phyloP scores from a whole-genome alignment of 345 rosid species.

The Ricinus communis region DNA sequence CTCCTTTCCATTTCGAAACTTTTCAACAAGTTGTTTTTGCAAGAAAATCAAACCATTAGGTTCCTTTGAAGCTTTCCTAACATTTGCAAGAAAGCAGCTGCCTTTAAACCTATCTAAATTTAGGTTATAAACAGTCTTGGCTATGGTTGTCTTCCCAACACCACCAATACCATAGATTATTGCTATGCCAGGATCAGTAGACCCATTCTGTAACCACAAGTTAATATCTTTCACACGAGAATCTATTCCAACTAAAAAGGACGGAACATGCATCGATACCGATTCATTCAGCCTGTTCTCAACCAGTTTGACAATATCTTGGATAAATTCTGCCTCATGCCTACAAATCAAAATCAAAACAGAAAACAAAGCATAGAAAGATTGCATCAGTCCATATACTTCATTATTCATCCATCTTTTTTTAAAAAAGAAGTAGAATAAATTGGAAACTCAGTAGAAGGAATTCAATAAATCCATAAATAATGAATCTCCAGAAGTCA shows the following conservation, averaged over 20 bases:
- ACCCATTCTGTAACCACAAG: conserved; percentile 23
- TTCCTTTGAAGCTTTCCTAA: conserved; percentile 19
- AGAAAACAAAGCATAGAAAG: too few relatives aligned
- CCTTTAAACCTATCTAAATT: conserved; percentile 26
- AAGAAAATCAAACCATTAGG: conserved; percentile 13
- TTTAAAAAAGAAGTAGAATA: too few relatives aligned
- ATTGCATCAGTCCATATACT: too few relatives aligned
- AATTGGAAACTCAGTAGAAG: neutral
- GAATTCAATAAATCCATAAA: neutral
- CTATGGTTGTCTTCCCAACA: conserved; percentile 23
- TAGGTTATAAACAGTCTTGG: conserved; percentile 23
- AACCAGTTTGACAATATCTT: conserved; percentile 14
- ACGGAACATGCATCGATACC: conserved; percentile 10
- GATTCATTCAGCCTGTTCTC: conserved; percentile 4
- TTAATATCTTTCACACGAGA: conserved; percentile 14
- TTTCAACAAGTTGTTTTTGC: conserved; percentile 30
- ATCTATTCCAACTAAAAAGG: conserved; percentile 27
- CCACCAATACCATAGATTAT: conserved; percentile 29
- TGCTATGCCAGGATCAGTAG: conserved; percentile 11
- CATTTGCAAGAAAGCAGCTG: conserved; percentile 29
- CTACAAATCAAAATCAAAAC: conserved; percentile 8
- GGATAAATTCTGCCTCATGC: conserved; percentile 20
- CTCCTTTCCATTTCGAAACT: conserved; percentile 1
- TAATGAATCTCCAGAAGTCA: too few relatives aligned
- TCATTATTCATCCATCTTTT: too few relatives aligned